Evolutionary conservation across 148 eudicot species (phyloP), one percentile per base, ranked within the genome.

Genomic region (Silene uniflora): DNA sequence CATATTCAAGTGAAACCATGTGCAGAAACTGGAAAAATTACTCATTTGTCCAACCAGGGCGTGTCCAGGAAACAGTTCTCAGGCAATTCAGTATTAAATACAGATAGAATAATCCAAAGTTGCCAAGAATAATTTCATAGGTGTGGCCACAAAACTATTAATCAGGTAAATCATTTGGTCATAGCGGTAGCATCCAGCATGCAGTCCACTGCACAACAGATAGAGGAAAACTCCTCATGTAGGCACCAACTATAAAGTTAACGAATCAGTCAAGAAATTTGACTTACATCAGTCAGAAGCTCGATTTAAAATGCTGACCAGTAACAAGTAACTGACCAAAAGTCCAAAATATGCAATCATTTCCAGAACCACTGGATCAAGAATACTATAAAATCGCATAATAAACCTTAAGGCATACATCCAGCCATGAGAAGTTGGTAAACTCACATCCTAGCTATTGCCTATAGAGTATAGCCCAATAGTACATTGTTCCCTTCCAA

Each of bases 21-120:
- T 56, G 21, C 6, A 55, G 44, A 25, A 73, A 71, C 7, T 1
- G 23, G 29, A 67, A 21, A 60, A 16, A n/a, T 24, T 6, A 73
- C 16, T 10, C 0, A 67, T 39, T 11, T 17, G n/a, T 49, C 52
- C 62, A 3, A 11, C 8, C 8, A 42, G 21, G 55, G 67, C 42
- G 54, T 16, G 25, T 17, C 64, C 75, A 69, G 60, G 60, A 60
- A 24, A 66, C 25, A 47, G 54, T 47, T 56, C 73, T 22, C 35
- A 35, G 21, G 7, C 10, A 47, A 44, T 44, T 68, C 58, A 17
- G 18, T 7, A 63, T 16, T 46, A 71, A 19, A 39, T 68, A 44
- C 67, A 59, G 3, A 23, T 23, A 42, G 66, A 22, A 17, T 21
- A 5, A n/a, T 67, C 6, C 21, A 13, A 5, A 25, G 9, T 73